A percentile compares a stretch with the other conserved stretches of the same genome.
Evolutionary conservation across 495 filamentous ascomycete genomes (phyloP).

Genomic region (Neurospora sp.): DNA sequence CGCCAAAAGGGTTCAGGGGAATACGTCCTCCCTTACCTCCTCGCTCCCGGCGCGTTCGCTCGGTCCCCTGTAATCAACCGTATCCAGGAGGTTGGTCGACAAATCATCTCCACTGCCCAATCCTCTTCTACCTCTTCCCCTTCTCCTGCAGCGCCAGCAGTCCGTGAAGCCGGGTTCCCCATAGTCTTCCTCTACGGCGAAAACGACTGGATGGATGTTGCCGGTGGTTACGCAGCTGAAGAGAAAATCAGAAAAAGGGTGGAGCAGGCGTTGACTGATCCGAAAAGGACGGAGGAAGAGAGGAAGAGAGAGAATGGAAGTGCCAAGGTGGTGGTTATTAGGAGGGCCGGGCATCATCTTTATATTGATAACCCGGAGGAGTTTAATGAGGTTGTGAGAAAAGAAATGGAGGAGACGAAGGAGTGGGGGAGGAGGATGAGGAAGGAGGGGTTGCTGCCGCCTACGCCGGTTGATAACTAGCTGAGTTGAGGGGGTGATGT

Average conservation of each 20-base stretch:
- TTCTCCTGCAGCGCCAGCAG: not conserved
- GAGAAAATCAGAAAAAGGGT: conserved; percentile 67
- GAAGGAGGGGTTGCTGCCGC: not conserved
- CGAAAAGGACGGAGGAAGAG: conserved; percentile 49
- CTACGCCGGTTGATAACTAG: not conserved
- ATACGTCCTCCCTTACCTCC: conserved; percentile 84
- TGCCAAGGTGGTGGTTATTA: conserved; percentile 76
- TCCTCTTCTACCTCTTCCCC: not conserved
- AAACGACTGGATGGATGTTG: conserved; percentile 96
- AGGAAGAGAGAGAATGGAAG: conserved; percentile 60
- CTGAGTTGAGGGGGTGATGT: not conserved
- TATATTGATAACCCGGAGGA: conserved; percentile 86
- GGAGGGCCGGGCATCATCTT: conserved; percentile 80
- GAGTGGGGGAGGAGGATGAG: conserved; percentile 2
- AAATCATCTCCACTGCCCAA: conserved; percentile 22
- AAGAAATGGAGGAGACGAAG: conserved; percentile 67
- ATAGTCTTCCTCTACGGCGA: conserved; percentile 93
- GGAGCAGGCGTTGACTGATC: conserved; percentile 39
- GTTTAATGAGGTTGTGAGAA: conserved; percentile 67
- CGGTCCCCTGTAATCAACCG: conserved; percentile 77
- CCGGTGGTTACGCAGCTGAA: conserved; percentile 70
- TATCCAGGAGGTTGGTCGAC: conserved; percentile 76
- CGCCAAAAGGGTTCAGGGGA: conserved; percentile 85
- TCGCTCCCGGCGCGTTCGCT: conserved; percentile 89
- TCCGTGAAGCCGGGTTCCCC: conserved; percentile 63